Base-by-base conservation (phyloP, 2,329 filamentous ascomycete species). In the Aspergillus sojae region DNA sequence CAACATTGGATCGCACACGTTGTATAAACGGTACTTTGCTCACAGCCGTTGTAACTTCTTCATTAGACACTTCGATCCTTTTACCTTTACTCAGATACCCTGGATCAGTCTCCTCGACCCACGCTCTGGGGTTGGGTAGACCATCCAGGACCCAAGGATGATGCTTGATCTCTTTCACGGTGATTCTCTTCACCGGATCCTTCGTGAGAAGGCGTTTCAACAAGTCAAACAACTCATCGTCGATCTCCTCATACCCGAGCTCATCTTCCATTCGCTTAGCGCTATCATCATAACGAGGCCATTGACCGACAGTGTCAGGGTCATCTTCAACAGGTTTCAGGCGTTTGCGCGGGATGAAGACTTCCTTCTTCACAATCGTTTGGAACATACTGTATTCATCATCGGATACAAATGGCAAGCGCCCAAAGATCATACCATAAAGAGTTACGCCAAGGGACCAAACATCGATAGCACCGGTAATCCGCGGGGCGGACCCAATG, bases 381-480 rank as follows among this genome's bases (percentile, higher is more conserved):
- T 89, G 88, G 81, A 97, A 97, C 82, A 99, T 90, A 65, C 92
- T 91, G 76, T 91, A 97, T 71, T 96, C 93, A 70, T 96, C 94
- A 73, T 95, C 90, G 57, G 93, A 93, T 70, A 96, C 86, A 74
- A 98, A 99, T 0, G 95, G 95, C 46, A 97, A 92, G 59, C 95
- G 92, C 16, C 93, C 95, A 75, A 91, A 99, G 61, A 99, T 89
- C 76, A 99, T 89, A 73, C 94, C 97, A 79, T 97, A 99, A 2
- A 99, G 86, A 0, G 95, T 99, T 23, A 99, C 93, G 26, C 95
- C 95, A 26, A 99, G 84, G 12, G 95, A 97, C 95, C 95, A 99
- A 19, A 99, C 90, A 74, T 99, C 95, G 69, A 99, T 97, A 71
- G 96, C 92, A 71, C 93, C 92, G 5, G 93, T 97, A 46, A 99